Evolutionary conservation across 352 stramenopile genomes (phyloP).

Genomic region (Pilasporangium apinafurcum): DNA sequence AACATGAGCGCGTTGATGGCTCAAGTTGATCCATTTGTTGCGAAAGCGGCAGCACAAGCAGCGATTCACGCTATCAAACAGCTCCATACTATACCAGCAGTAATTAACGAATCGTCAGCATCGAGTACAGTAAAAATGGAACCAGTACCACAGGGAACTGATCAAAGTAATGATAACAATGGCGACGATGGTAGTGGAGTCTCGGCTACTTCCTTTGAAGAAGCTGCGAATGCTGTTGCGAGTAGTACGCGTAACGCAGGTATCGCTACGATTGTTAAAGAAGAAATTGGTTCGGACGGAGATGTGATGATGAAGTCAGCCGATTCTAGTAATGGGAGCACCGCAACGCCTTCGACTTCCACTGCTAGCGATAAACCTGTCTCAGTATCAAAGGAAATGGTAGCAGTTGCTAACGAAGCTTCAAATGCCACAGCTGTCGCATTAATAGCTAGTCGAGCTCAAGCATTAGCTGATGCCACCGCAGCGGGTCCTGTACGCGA

Average conservation of each 20-base stretch:
- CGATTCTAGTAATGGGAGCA: slow-evolving; percentile 2
- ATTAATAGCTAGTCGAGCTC: slow-evolving; percentile 44
- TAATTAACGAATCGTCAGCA: neutral
- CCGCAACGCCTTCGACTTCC: neutral
- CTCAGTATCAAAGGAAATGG: slow-evolving; percentile 34
- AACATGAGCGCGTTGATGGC: slow-evolving; percentile 47
- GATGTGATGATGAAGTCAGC: slow-evolving; percentile 40
- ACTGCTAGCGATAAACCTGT: neutral
- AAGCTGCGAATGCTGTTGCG: slow-evolving; percentile 27
- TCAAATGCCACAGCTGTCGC: slow-evolving; percentile 52
- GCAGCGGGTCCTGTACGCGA: slow-evolving; percentile 34
- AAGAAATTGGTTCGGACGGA: slow-evolving; percentile 21
- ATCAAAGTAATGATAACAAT: neutral
- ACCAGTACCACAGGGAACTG: slow-evolving; percentile 1
- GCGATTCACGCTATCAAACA: slow-evolving; percentile 55
- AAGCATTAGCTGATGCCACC: slow-evolving; percentile 35
- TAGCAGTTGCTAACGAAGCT: slow-evolving; percentile 61
- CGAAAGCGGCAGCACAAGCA: slow-evolving; percentile 59
- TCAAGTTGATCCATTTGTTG: slow-evolving; percentile 61
- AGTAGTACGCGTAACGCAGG: slow-evolving; percentile 31
- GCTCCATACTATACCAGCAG: slow-evolving; percentile 42
- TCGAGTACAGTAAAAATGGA: slow-evolving; percentile 3
- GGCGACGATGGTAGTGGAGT: slow-evolving; percentile 3
- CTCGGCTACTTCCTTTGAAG: slow-evolving; percentile 18
- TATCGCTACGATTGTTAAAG: slow-evolving; percentile 28